Base-by-base conservation (phyloP, 2,329 filamentous ascomycete genomes). In the Simplicillium aogashimaense region DNA sequence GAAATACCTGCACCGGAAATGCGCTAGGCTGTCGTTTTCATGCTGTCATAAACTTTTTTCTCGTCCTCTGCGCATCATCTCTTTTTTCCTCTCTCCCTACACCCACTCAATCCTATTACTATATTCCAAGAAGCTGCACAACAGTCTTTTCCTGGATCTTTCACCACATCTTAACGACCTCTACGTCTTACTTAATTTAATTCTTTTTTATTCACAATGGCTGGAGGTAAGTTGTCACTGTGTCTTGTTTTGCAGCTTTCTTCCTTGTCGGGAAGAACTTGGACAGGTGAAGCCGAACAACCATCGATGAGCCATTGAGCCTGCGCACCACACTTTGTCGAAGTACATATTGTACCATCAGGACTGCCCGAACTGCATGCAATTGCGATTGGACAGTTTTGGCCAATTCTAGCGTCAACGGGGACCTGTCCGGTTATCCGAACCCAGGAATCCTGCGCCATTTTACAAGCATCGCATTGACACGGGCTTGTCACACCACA, bases 41-140 rank as follows among this genome's bases (percentile, higher is more conserved):
- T 64, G 59, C 55, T 60, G 62, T 65, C 60, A 62, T 64, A 56
- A 62, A 59, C 49, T 53, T 59, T 60, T 60, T 45, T 44, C 43
- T 51, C 51, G 49, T 50, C 51, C 51, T 45, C 46, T 42, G 48
- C 51, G 45, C 46, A 44, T 42, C 41, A 45, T 48, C 47, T 41
- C 37, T 42, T 38, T 41, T 45, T 45, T 45, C 43, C 44, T 46
- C 43, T 40, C 37, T 51, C 47, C 43, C 34, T 46, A 37, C 39
- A 45, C 35, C 39, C 43, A 44, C 40, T 38, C 41, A 43, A 42
- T 42, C 36, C 37, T 37, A 42, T 30, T 13, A 32, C 13, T 18
- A 6, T 37, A 36, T 37, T 31, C 35, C 46, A 47, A 45, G 31
- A 36, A 45, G 37, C 39, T 37, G 35, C 36, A 30, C 40, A 13